Conservation (phyloP, 176 grass and related monocot species). For the Dactylis glomerata region DNA sequence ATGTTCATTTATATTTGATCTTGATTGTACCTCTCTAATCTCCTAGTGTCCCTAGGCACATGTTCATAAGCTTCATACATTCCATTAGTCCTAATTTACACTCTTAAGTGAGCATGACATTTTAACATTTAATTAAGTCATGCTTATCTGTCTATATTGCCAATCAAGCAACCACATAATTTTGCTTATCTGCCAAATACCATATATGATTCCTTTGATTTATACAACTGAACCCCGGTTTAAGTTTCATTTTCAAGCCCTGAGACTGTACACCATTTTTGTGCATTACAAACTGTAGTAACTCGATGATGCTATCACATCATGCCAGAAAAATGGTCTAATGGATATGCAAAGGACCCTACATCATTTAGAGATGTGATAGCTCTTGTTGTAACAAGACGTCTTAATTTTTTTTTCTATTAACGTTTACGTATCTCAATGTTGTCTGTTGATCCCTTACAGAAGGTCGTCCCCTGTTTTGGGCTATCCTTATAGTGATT, state of each 20-base stretch:
- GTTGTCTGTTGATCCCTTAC: neutral
- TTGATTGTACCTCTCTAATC: neutral
- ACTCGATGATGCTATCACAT: neutral
- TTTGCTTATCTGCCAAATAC: neutral
- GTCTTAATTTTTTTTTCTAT: slow-evolving; percentile 2
- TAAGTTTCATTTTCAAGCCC: neutral
- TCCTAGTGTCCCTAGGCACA: neutral
- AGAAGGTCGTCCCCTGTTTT: neutral
- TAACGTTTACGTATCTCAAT: neutral
- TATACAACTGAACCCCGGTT: neutral
- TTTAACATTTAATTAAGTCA: neutral
- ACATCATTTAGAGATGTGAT: neutral
- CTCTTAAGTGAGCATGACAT: neutral
- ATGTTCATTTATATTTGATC: neutral
- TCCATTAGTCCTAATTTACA: neutral
- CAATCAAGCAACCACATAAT: neutral
- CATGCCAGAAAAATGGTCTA: slow-evolving; percentile 1
- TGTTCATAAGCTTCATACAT: neutral
- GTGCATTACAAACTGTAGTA: neutral
- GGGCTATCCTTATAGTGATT: neutral
- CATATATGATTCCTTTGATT: neutral
- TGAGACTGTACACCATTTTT: too few species aligned
- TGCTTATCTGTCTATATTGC: neutral
- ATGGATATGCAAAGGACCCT: neutral
- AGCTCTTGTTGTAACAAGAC: neutral